phyloP scores from a whole-genome alignment of 148 eudicot genomes.

The Suaeda aralocaspica region DNA sequence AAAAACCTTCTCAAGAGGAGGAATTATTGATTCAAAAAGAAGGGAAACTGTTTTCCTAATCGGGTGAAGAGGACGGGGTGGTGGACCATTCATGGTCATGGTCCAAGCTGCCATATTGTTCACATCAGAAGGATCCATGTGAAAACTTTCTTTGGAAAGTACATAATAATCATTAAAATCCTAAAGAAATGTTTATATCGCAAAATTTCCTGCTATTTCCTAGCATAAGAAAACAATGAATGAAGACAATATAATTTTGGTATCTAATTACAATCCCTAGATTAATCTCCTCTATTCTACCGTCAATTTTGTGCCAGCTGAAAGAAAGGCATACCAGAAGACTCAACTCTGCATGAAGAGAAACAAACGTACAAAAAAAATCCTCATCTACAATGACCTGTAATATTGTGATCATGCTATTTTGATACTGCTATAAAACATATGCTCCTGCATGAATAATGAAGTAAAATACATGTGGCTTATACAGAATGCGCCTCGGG shows the following conservation, averaged over 20 bases:
- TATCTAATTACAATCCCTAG: neutral
- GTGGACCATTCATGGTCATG: slow-evolving; percentile 35
- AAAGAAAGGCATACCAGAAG: slow-evolving; percentile 17
- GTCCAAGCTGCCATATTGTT: slow-evolving; percentile 52
- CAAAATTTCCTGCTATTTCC: slow-evolving; percentile 1
- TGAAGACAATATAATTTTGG: neutral
- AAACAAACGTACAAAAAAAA: slow-evolving; percentile 13
- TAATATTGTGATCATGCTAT: slow-evolving; percentile 12
- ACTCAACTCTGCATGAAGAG: slow-evolving; percentile 15
- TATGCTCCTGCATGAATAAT: slow-evolving; percentile 9
- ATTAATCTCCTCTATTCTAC: neutral
- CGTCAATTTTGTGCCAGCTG: slow-evolving; percentile 5
- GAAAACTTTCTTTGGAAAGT: slow-evolving; percentile 24
- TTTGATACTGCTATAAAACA: neutral
- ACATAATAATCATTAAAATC: slow-evolving; percentile 7
- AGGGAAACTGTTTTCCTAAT: slow-evolving; percentile 19
- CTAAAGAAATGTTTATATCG: neutral
- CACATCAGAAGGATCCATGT: slow-evolving; percentile 49
- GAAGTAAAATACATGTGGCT: slow-evolving; percentile 19
- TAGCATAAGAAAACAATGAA: slow-evolving; percentile 1
- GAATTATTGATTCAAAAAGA: slow-evolving; percentile 12
- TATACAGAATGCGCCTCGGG: slow-evolving; percentile 12
- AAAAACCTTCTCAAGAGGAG: neutral
- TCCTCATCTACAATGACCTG: slow-evolving; percentile 14
- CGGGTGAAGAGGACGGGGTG: slow-evolving; percentile 45